A percentile compares a stretch with the other conserved stretches of the same genome.
Evolutionary conservation across 192 early-diverging fungal genomes (phyloP).

Genomic region (Thamnidium elegans): DNA sequence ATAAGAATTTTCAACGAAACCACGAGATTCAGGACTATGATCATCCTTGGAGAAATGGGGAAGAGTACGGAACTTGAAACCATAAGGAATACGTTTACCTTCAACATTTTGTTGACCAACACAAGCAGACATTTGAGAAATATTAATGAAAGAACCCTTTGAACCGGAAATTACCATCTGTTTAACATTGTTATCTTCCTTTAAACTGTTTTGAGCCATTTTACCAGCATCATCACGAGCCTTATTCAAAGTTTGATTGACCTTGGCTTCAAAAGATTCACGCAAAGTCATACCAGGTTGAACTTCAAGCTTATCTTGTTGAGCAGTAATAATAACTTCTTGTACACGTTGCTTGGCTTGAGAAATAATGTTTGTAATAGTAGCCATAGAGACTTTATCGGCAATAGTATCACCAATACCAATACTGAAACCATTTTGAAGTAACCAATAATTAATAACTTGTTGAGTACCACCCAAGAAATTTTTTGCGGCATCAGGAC

Average conservation of each 20-base stretch:
- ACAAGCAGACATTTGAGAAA: conserved; percentile 95
- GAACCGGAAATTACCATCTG: conserved; percentile 98
- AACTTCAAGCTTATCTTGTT: conserved; percentile 77
- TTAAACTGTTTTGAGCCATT: conserved; percentile 57
- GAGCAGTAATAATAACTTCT: conserved; percentile 78
- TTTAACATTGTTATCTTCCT: conserved; percentile 98
- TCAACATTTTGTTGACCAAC: conserved; percentile 98
- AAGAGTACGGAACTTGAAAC: conserved; percentile 95
- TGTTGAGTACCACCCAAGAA: conserved; percentile 88
- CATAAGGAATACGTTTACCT: conserved; percentile 95
- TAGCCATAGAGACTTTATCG: conserved; percentile 41
- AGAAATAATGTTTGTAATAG: conserved; percentile 36
- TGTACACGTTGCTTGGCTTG: conserved; percentile 77
- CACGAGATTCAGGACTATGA: conserved; percentile 86
- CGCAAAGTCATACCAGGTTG: conserved; percentile 88
- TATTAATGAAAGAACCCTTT: conserved; percentile 94
- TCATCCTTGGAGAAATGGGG: conserved; percentile 94
- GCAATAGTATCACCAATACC: conserved; percentile 65
- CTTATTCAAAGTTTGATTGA: conserved; percentile 77
- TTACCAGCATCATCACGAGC: conserved; percentile 77
- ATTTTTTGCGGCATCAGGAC: conserved; percentile 81
- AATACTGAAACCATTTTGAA: conserved; percentile 79
- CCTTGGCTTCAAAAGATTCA: conserved; percentile 76
- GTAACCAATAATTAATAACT: conserved; percentile 87
- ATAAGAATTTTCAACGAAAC: conserved; percentile 96